These are phyloP conservation scores for Cyberlindnera euphorbiae DNA, from an alignment of 805 yeast species.

Conservation along the genomic window DNA sequence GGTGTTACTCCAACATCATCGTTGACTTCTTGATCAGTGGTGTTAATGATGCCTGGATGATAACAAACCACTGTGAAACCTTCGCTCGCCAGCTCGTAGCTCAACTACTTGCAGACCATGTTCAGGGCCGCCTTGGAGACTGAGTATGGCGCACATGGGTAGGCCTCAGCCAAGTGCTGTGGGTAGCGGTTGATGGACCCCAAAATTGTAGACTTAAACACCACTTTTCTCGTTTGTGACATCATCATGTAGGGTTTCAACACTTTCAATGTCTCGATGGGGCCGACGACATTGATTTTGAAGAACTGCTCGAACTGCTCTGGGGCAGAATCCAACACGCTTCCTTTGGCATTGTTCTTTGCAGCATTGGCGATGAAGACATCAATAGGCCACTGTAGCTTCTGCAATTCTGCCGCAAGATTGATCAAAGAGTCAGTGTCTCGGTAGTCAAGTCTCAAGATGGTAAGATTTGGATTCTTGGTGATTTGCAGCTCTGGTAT, in stretches of 20 bases:
- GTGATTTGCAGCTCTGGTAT: conserved; percentile 18
- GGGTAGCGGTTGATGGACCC: conserved; percentile 27
- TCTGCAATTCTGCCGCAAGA: conserved; percentile 17
- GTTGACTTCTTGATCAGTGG: conserved; percentile 9
- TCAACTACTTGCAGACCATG: conserved; percentile 24
- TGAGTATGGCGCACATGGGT: conserved; percentile 29
- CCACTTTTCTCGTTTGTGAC: conserved; percentile 24
- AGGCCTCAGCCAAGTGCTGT: conserved; percentile 10
- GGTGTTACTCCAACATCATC: conserved; percentile 16
- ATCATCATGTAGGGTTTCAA: conserved; percentile 28
- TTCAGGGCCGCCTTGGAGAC: conserved; percentile 36
- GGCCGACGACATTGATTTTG: conserved; percentile 29
- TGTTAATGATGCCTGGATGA: conserved; percentile 27
- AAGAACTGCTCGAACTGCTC: conserved; percentile 21
- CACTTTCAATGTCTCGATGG: conserved; percentile 28
- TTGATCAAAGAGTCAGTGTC: conserved; percentile 13
- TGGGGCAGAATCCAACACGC: conserved; percentile 18
- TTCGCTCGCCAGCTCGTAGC: conserved; percentile 25
- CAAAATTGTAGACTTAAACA: conserved; percentile 27
- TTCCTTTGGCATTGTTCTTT: conserved; percentile 16
- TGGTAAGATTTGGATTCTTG: conserved; percentile 19
- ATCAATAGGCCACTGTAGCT: conserved; percentile 27
- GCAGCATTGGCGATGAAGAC: conserved; percentile 35
- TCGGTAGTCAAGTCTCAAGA: conserved; percentile 20
- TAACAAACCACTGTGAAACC: conserved; percentile 26